Conservation (phyloP, 352 stramenopile species). For the Phytophthora chlamydospora region DNA sequence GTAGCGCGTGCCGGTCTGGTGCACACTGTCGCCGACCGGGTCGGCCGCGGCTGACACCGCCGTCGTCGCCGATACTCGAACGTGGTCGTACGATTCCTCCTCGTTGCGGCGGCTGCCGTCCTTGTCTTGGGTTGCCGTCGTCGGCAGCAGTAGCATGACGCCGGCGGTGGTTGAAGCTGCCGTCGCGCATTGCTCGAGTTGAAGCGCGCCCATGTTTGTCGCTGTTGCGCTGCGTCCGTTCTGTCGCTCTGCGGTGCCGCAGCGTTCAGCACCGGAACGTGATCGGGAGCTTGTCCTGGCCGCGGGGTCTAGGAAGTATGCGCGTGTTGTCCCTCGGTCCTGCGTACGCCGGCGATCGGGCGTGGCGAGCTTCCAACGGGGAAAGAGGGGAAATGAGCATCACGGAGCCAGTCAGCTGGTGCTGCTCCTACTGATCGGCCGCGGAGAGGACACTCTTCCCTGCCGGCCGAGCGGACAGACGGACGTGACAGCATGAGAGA, state of each 20-base stretch:
- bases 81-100: neutral
- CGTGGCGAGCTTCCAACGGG: constrained; percentile 27
- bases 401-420: constrained; percentile 44
- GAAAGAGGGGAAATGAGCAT: constrained; percentile 51
- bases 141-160: neutral
- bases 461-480: constrained; percentile 22
- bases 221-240: constrained; percentile 17
- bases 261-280: constrained; percentile 18
- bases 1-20: constrained; percentile 67
- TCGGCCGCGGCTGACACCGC: constrained; percentile 3
- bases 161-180: constrained; percentile 10
- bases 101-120: neutral
- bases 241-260: constrained; percentile 19
- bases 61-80: neutral
- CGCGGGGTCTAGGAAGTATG: neutral
- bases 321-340: neutral
- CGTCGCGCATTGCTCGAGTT: constrained; percentile 19
- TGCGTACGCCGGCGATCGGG: constrained; percentile 10
- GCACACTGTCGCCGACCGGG: constrained; percentile 41
- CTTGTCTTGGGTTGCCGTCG: neutral
- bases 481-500: constrained; percentile 31
- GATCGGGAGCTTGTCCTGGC: constrained; percentile 9
- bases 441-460: constrained; percentile 36
- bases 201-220: constrained; percentile 33
- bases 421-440: constrained; percentile 38